Evolutionary conservation across 2,329 filamentous ascomycete genomes (phyloP), one percentile per base, ranked within the genome.

Genomic region (Stagonosporopsis cucurbitacearum): DNA sequence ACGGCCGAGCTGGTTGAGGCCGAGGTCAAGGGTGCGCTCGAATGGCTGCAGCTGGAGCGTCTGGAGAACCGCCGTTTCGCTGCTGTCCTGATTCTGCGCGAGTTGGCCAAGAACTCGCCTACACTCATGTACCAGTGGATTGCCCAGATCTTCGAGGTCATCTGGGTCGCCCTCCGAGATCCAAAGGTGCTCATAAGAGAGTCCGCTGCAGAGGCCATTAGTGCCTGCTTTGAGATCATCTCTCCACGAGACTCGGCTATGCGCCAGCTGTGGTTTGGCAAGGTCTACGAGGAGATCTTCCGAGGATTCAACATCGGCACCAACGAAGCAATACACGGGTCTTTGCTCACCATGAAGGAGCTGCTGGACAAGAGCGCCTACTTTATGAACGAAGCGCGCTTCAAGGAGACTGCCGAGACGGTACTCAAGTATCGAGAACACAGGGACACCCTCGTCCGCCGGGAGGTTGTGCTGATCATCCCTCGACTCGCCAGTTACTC

Each of bases 81-180:
- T 55, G 93, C 95, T 17, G 94, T 96, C 7, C 84, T 99, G 22
- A 88, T 96, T 28, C 84, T 99, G 50, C 87, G 93, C 55, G 95
- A 99, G 74, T 83, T 99, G 55, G 92, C 93, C 6, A 88, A 91
- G 66, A 96, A 95, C 73, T 96, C 94, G 2, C 94, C 94, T 4
- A 99, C 95, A 0, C 83, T 99, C 52, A 92, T 99, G 79, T 99
- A 97, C 77, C 88, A 90, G 61, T 98, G 96, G 77, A 93, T 98
- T 46, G 88, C 90, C n/a, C 88, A 95, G 71, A 91, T 99, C 46
- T 92, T 99, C 69, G 92, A 97, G 67, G 89, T 96, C 74, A 92
- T 99, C 60, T 98, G 95, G 95, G 90, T 96, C 48, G 94, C 93
- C 25, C 82, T 99, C 54, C 86, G 94, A 57, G 95, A 99, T 71